A percentile compares a stretch with the other conserved stretches of the same genome.
These are phyloP conservation scores for Xylaria sp. DNA, from an alignment of 2,329 filamentous ascomycete species.

Conservation along the genomic window DNA sequence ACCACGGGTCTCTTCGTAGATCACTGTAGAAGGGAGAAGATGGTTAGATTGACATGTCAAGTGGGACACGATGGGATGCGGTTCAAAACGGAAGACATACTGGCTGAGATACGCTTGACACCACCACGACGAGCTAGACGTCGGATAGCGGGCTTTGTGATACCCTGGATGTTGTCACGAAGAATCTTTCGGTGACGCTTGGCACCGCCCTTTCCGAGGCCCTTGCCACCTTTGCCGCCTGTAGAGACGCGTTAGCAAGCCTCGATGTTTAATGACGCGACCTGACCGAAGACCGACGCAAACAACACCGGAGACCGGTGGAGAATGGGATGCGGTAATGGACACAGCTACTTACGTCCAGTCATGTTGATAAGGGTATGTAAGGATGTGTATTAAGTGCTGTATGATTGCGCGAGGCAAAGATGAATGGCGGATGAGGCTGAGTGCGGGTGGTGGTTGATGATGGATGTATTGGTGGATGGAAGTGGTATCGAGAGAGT, in stretches of 20 bases:
- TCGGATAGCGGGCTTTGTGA: constrained; percentile 97
- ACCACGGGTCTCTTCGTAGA: constrained; percentile 86
- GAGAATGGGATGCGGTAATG: not conserved
- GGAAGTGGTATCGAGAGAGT: constrained; percentile 37
- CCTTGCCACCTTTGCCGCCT: constrained; percentile 97
- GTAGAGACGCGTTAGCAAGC: constrained; percentile 35
- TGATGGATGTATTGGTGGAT: constrained; percentile 36
- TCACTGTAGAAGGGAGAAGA: constrained; percentile 61
- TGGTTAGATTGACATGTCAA: not conserved
- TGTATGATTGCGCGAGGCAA: constrained; percentile 32
- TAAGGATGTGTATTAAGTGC: constrained; percentile 28
- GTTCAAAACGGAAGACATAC: constrained; percentile 59
- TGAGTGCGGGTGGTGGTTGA: constrained; percentile 38
- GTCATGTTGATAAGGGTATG: constrained; percentile 47
- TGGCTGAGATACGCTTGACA: constrained; percentile 99
- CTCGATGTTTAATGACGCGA: constrained; percentile 50
- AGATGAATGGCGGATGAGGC: constrained; percentile 38
- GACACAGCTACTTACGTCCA: constrained; percentile 48
- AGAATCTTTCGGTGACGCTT: constrained; percentile 99
- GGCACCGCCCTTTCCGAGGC: constrained; percentile 96
- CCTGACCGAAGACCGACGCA: constrained; percentile 56
- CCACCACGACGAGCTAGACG: constrained; percentile 98
- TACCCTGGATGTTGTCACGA: constrained; percentile 99
- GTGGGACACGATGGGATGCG: not conserved
- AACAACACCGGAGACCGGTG: no score